Base-by-base conservation (phyloP, 805 yeast species). In the Wickerhamiella sorbophila region DNA sequence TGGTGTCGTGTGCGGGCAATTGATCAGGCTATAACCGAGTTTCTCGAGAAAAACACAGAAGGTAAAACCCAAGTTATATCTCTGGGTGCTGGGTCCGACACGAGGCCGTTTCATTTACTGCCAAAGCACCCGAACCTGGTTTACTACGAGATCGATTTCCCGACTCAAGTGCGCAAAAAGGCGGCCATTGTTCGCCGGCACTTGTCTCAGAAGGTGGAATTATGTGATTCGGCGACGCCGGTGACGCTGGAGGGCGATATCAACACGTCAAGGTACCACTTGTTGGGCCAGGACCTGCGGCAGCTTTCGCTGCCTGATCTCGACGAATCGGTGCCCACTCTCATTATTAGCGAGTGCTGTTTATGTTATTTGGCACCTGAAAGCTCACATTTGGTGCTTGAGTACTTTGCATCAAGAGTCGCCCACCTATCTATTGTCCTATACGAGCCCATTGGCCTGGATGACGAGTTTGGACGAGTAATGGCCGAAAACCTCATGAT, bases 11-110 rank as follows among this genome's bases (percentile, higher is more conserved):
- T 73, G 0, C 48, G 44, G 15, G 64, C 69, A 40, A 63, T 75
- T 24, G 70, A 72, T 47, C 17, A 42, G 8, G 50, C 74, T 6
- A 58, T 72, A 1, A 55, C 59, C 3, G 50, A 50, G 35, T 71
- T 71, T 44, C 48, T 70, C 4, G 34, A 44, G 42, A 5, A 51
- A 55, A 34, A 40, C 22, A 8, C 33, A 33, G 31, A 45, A 42
- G 36, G 44, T 20, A 3, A 21, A 27, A 10, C 38, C 24, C 67
- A 79, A 53, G 68, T 81, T 14, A 60, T 82, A 1, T 78, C 85
- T 1, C 54, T 81, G n/a, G 93, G 93, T 0, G 78, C 87, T 2
- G 93, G 93, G 4, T 77, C 83, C 14, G 93, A 82, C 52, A 79
- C 91, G 0, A 56, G 88, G 41, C 68, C 71, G 14, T 79, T 81